phyloP scores from a whole-genome alignment of 2,329 filamentous ascomycete species.

The Diaporthe citrichinensis region DNA sequence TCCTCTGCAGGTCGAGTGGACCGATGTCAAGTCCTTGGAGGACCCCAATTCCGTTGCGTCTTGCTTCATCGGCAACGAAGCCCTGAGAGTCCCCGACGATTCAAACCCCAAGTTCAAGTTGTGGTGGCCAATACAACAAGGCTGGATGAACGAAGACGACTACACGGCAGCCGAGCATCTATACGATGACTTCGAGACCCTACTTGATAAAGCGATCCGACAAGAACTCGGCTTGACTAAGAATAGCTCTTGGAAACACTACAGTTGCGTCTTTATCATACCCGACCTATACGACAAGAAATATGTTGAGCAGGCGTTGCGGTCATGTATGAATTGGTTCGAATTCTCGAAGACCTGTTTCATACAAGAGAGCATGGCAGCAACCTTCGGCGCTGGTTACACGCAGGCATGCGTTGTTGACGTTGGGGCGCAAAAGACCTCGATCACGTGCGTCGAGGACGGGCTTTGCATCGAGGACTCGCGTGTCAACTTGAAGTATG shows the following conservation, averaged over 20 bases:
- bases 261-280: slow-evolving; percentile 97
- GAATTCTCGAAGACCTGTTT: slow-evolving; percentile 92
- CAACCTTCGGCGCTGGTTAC: slow-evolving; percentile 94
- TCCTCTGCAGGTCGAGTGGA: slow-evolving; percentile 94
- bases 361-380: slow-evolving; percentile 95
- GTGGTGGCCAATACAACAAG: slow-evolving; percentile 90
- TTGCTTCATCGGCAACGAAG: slow-evolving; percentile 85
- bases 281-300: slow-evolving; percentile 96
- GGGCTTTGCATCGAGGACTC: slow-evolving; percentile 96
- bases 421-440: slow-evolving; percentile 97
- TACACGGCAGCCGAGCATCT: slow-evolving; percentile 85
- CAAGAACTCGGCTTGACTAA: slow-evolving; percentile 84
- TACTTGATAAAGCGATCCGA: slow-evolving; percentile 88
- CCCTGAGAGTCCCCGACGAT: slow-evolving; percentile 88
- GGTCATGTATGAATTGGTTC: slow-evolving; percentile 90
- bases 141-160: slow-evolving; percentile 91
- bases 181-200: slow-evolving; percentile 87
- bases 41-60: slow-evolving; percentile 73
- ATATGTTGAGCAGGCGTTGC: slow-evolving; percentile 87
- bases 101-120: slow-evolving; percentile 92
- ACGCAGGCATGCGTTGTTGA: slow-evolving; percentile 96
- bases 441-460: slow-evolving; percentile 96
- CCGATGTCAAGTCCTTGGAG: slow-evolving; percentile 78
- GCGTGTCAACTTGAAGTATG: slow-evolving; percentile 93
- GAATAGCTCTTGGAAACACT: slow-evolving; percentile 87